Evolutionary conservation across 352 stramenopile genomes (phyloP), one percentile per base, ranked within the genome.

Genomic region (Pythium myriotylum): DNA sequence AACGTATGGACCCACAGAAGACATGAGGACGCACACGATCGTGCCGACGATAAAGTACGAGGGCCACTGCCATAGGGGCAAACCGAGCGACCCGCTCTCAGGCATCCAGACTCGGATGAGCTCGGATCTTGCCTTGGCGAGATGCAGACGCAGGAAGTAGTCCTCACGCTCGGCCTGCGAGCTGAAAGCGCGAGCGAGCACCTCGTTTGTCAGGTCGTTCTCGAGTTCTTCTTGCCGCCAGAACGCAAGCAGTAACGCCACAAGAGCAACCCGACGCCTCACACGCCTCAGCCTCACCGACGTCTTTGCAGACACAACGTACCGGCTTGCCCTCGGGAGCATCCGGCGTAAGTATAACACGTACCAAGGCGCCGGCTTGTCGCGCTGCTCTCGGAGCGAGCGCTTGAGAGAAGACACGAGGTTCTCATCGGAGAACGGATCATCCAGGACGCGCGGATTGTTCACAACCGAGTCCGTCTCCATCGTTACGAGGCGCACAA

Each of bases 101-200:
- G 76, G 72, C 79, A 88, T 88, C 79, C 76, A 88, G 1, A 86
- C 72, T 23, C 74, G 74, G 10, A 78, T 54, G 3, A 88, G 58
- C 46, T 88, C 76, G 20, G 66, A 56, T 0, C 76, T 41, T 0
- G 70, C 79, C 56, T 84, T 84, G 29, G 46, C 61, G 9, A 78
- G 54, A 40, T 88, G 79, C 9, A 70, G 68, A 5, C 66, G 65
- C 10, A 77, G 46, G 22, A 74, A 85, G 12, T 79, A 85, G 29
- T 79, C 66, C 4, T 85, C 55, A 8, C 72, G 62, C 35, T 70
- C 66, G 8, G 19, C 13, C 0, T 40, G 42, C n/a, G 52, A 39
- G 29, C 54, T 39, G 54, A 82, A 86, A 14, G 67, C 77, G 6
- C 62, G 60, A 5, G 64, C 61, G 47, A 78, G 71, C 5, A 72